phyloP scores from a whole-genome alignment of 345 rosid species.

The Populus euphratica region DNA sequence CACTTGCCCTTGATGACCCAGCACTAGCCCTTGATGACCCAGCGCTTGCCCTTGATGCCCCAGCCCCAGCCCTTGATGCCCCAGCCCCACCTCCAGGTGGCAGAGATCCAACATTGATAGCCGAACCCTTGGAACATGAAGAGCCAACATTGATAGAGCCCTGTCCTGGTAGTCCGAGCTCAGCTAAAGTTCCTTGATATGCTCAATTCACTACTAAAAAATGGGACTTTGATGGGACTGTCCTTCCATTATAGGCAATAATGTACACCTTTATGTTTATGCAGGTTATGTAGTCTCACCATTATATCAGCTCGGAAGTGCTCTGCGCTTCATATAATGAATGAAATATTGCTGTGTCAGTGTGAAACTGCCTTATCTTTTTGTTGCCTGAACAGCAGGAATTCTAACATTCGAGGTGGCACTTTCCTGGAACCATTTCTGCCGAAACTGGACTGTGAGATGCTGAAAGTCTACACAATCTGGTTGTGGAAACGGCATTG shows the following conservation, averaged over 20 bases:
- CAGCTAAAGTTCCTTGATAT: not conserved
- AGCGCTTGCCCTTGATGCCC: too few relatives aligned
- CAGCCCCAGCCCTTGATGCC: too few relatives aligned
- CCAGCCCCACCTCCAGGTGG: not conserved
- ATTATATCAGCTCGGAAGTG: not conserved
- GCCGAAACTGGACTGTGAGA: not conserved
- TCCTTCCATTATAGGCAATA: not conserved
- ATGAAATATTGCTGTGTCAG: not conserved
- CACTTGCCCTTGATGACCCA: not conserved
- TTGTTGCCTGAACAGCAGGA: not conserved
- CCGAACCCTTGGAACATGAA: not conserved
- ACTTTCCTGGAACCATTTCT: not conserved
- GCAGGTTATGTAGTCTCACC: not conserved
- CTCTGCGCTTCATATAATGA: not conserved
- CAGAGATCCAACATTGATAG: too few relatives aligned
- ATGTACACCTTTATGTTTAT: not conserved
- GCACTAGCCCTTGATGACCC: too few relatives aligned
- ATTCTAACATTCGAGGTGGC: not conserved
- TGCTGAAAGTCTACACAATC: not conserved
- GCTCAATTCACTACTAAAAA: not conserved
- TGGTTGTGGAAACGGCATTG: not conserved
- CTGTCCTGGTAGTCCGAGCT: not conserved
- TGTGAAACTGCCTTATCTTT: not conserved
- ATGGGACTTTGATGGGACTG: not conserved
- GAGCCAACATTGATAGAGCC: constrained; percentile 7